Base-by-base conservation (phyloP, 257 asterid genomes). In the Parsonsia alboflavescens region DNA sequence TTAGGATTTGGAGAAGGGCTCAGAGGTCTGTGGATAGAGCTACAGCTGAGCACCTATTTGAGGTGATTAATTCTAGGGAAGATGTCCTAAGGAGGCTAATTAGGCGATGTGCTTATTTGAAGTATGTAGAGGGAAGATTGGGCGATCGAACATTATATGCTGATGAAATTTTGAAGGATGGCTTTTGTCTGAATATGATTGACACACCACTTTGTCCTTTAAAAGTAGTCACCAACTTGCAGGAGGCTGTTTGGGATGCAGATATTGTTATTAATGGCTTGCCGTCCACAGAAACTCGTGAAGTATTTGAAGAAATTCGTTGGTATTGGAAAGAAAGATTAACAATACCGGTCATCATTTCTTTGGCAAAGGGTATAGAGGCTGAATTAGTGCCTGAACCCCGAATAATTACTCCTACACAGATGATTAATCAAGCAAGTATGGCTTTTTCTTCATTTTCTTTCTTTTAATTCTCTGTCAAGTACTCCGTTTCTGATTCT, bases 191-290 rank as follows among this genome's bases (percentile, higher is more conserved):
- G 75, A 90, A 90, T 80, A 90, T 90, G 96, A 88, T 90, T 4
- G 94, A 90, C 70, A 89, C 97, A 0, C 97, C 97, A 5, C 87
- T 90, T 74, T 90, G 93, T 73, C 97, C 97, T 7, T 81, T 89
- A 84, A 90, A 90, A 75, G 95, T 90, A 44, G 95, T 90, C 76
- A 90, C 90, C 4, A 90, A 90, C 77, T 86, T 90, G 84, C 97
- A 90, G 80, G 97, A 90, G 81, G 97, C 97, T 62, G 91, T 89
- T 68, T 90, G 97, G 97, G 95, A 90, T 75, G 97, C 95, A 12
- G 97, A 90, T 78, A 75, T 90, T 59, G 95, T 90, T 44, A 83
- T 90, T 22, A 90, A 90, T 48, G 95, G 95, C 65, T 80, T 90
- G 85, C 97, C 97, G 10, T 90, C 97, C 22, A 90, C 97, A 13